Percentiles rank a stretch among this genome's conserved stretches.
Evolutionary conservation across 441 rosid genomes (phyloP).

Genomic region (Mallotus repandus): DNA sequence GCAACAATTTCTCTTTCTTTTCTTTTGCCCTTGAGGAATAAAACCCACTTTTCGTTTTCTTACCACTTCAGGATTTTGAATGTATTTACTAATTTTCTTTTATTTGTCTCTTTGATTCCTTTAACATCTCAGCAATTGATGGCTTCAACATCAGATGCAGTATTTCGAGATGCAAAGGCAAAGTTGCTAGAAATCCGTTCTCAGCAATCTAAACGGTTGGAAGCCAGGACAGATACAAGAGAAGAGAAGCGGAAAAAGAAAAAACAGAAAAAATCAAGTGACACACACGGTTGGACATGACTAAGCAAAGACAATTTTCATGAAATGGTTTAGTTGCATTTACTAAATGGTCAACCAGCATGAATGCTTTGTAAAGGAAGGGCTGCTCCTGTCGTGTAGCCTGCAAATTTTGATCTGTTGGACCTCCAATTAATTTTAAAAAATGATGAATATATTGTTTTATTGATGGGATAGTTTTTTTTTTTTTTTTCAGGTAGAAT

Average conservation of each 20-base stretch:
- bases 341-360: not conserved
- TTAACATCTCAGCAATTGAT: constrained; percentile 68
- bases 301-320: constrained; percentile 1
- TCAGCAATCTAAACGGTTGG: constrained; percentile 60
- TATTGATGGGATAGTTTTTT: too few relatives aligned
- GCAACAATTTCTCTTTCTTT: not conserved
- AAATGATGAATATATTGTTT: too few relatives aligned
- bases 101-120: not conserved
- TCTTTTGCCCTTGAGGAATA: not conserved
- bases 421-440: too few relatives aligned
- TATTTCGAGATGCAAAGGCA: constrained; percentile 67
- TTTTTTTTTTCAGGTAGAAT: too few relatives aligned
- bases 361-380: not conserved
- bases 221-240: constrained; percentile 50
- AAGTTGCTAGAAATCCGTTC: constrained; percentile 77
- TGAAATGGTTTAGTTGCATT: not conserved
- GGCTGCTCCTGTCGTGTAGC: too few relatives aligned
- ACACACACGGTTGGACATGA: constrained; percentile 36
- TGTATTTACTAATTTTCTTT: not conserved
- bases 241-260: constrained; percentile 62
- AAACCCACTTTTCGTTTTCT: not conserved
- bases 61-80: not conserved
- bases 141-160: constrained; percentile 84
- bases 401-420: too few relatives aligned
- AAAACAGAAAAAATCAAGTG: constrained; percentile 65